Evolutionary conservation across 495 filamentous ascomycete species (phyloP).

Genomic region (Chaetomium tenue): DNA sequence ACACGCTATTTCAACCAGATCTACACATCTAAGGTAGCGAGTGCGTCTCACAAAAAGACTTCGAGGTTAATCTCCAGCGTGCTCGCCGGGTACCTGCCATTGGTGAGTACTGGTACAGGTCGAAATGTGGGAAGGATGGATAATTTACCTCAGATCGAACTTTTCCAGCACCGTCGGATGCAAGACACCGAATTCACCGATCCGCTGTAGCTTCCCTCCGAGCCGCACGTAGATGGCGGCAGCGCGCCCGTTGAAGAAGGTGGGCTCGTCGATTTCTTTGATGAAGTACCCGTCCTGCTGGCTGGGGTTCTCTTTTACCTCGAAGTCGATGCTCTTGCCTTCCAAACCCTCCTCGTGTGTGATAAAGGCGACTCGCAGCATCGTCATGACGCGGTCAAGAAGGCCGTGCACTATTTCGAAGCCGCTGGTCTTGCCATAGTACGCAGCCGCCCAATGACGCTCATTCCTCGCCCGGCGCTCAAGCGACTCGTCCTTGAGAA

Average conservation of each 20-base stretch:
- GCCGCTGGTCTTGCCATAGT: conserved; percentile 89
- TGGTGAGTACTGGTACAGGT: conserved; percentile 27
- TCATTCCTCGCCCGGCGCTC: conserved; percentile 90
- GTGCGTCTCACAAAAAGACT: conserved; percentile 71
- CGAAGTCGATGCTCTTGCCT: conserved; percentile 49
- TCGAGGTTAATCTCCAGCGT: conserved; percentile 95
- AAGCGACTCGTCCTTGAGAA: conserved; percentile 72
- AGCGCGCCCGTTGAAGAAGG: conserved; percentile 87
- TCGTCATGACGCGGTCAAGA: conserved; percentile 84
- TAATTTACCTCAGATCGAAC: conserved; percentile 76
- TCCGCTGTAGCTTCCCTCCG: conserved; percentile 63
- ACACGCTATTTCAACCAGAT: not conserved
- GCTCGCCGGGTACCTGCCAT: conserved; percentile 78
- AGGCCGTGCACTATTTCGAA: conserved; percentile 97
- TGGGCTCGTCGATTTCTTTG: conserved; percentile 82
- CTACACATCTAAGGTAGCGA: conserved; percentile 3
- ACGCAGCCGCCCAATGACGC: conserved; percentile 91
- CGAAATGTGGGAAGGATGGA: not conserved
- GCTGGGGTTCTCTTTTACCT: conserved; percentile 50
- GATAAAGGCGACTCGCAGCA: conserved; percentile 82
- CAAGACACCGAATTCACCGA: conserved; percentile 89
- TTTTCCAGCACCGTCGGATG: conserved; percentile 91
- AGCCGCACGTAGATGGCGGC: conserved; percentile 76
- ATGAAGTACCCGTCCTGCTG: conserved; percentile 81
- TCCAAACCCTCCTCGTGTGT: conserved; percentile 68